These are phyloP conservation scores for Polygonum aviculare DNA, from an alignment of 148 eudicot species.

Conservation along the genomic window DNA sequence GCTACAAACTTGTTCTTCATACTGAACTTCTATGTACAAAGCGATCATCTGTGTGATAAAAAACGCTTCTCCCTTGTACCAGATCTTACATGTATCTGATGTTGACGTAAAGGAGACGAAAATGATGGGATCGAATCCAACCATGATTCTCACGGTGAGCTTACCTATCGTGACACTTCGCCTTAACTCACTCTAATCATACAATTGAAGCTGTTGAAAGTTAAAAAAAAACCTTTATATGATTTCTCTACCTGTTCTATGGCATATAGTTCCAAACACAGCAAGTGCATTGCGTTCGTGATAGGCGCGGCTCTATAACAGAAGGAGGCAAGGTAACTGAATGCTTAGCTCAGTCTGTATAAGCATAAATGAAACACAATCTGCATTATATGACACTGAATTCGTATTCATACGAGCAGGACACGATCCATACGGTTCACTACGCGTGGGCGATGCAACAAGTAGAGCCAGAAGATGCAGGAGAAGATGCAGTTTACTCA, in stretches of 20 bases:
- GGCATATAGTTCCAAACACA: slow-evolving; percentile 75
- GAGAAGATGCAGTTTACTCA: slow-evolving; percentile 49
- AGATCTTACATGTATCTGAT: slow-evolving; percentile 88
- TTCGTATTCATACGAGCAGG: background rate
- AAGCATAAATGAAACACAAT: background rate
- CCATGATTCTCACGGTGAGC: slow-evolving; percentile 64
- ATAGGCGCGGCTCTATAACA: slow-evolving; percentile 54
- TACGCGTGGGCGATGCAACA: slow-evolving; percentile 71
- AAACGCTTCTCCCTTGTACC: slow-evolving; percentile 5
- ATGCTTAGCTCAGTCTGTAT: no score
- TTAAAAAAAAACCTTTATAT: background rate
- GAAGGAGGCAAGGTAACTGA: slow-evolving; percentile 74
- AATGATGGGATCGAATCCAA: slow-evolving; percentile 88
- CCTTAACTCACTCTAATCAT: no score
- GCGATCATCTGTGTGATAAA: background rate
- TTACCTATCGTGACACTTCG: background rate
- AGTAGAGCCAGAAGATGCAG: slow-evolving; percentile 42
- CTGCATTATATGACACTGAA: background rate
- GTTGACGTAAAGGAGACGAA: slow-evolving; percentile 79
- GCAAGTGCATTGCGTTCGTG: slow-evolving; percentile 80
- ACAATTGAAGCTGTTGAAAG: background rate
- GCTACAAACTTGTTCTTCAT: background rate
- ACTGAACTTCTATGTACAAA: background rate
- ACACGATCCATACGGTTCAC: background rate
- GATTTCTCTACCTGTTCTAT: no score